phyloP scores from a whole-genome alignment of 371 early-diverging fungal genomes.

The Syncephalis fuscata region DNA sequence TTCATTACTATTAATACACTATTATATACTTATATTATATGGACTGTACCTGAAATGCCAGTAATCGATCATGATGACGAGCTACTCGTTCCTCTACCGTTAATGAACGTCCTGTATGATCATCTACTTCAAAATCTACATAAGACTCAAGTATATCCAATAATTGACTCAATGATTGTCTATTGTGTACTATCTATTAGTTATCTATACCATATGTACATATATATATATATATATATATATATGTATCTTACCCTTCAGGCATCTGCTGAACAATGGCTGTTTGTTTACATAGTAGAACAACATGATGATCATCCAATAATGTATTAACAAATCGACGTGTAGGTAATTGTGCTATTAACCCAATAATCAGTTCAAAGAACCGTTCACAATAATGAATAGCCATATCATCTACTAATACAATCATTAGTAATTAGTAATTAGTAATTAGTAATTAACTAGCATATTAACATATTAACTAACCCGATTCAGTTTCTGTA shows the following conservation, averaged over 20 bases:
- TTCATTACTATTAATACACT: neutral
- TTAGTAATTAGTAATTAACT: too few relatives aligned
- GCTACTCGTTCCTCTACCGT: constrained; percentile 42
- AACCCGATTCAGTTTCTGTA: too few relatives aligned
- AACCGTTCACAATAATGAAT: constrained; percentile 45
- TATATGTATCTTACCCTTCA: neutral
- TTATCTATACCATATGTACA: constrained; percentile 4
- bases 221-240: too few relatives aligned
- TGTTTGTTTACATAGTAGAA: constrained; percentile 34
- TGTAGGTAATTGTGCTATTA: constrained; percentile 78
- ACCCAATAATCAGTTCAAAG: constrained; percentile 69
- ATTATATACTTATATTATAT: constrained; percentile 1
- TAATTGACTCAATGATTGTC: constrained; percentile 37
- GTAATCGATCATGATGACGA: constrained; percentile 33
- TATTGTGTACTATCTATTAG: too few relatives aligned
- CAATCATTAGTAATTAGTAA: too few relatives aligned
- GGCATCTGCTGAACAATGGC: constrained; percentile 19
- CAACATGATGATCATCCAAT: constrained; percentile 63
- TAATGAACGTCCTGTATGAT: constrained; percentile 60
- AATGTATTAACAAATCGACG: constrained; percentile 72
- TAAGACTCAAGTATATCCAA: constrained; percentile 44
- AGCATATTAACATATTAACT: too few relatives aligned
- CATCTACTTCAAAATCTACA: constrained; percentile 64
- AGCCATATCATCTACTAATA: neutral
- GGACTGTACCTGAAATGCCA: constrained; percentile 58